phyloP scores from a whole-genome alignment of 352 stramenopile species.

The Phytophthora idaei region DNA sequence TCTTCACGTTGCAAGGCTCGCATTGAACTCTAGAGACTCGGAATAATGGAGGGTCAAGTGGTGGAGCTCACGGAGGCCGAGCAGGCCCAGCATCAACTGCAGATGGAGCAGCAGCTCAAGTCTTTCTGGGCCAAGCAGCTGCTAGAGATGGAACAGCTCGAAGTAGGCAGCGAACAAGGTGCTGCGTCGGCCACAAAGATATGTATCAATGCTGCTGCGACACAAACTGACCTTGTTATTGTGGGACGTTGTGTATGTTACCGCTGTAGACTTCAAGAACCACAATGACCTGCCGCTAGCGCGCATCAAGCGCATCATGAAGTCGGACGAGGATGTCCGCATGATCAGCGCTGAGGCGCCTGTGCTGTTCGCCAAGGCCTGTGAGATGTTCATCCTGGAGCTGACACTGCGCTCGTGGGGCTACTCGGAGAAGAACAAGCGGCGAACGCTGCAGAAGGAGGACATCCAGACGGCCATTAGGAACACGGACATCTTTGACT shows the following conservation, averaged over 20 bases:
- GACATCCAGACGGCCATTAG: slow-evolving; percentile 98
- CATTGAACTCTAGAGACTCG: slow-evolving; percentile 8
- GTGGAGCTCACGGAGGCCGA: slow-evolving; percentile 88
- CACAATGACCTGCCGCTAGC: slow-evolving; percentile 99
- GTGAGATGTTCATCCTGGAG: slow-evolving; percentile 99
- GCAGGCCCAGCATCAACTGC: slow-evolving; percentile 83
- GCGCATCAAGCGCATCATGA: slow-evolving; percentile 99
- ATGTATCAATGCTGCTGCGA: neutral
- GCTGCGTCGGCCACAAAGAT: neutral
- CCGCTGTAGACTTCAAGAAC: slow-evolving; percentile 96
- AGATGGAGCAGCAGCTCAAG: slow-evolving; percentile 91
- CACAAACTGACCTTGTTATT: slow-evolving; percentile 3
- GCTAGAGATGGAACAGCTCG: slow-evolving; percentile 91
- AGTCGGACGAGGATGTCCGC: slow-evolving; percentile 97
- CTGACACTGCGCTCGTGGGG: slow-evolving; percentile 95
- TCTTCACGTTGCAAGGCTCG: slow-evolving; percentile 4
- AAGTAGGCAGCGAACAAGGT: slow-evolving; percentile 94
- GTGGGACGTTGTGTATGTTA: neutral
- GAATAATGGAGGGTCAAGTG: slow-evolving; percentile 82
- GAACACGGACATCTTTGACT: slow-evolving; percentile 99
- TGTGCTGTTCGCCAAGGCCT: slow-evolving; percentile 99
- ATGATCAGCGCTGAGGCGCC: slow-evolving; percentile 99
- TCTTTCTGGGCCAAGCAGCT: slow-evolving; percentile 95
- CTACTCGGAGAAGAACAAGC: slow-evolving; percentile 90
- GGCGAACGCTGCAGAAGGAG: slow-evolving; percentile 97